phyloP scores from a whole-genome alignment of 163 green algal genomes.

The Scenedesmus sp. region DNA sequence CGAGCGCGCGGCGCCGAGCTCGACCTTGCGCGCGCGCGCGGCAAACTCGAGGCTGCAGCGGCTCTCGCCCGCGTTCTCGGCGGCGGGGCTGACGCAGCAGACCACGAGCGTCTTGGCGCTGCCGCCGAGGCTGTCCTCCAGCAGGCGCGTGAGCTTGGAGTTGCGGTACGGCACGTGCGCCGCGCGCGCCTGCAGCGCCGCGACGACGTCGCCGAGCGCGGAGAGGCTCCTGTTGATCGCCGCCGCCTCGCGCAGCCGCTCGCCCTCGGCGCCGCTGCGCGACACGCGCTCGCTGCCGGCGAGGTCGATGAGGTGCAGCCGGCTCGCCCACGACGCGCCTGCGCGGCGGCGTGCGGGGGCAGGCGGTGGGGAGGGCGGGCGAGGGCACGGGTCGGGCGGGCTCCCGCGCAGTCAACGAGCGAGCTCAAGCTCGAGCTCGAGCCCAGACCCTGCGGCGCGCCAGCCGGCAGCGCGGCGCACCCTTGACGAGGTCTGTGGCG shows the following conservation, averaged over 20 bases:
- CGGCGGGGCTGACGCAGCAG: slow-evolving; percentile 66
- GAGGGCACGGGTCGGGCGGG: too few species aligned
- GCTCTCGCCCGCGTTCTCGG: slow-evolving; percentile 65
- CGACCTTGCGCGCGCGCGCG: slow-evolving; percentile 65
- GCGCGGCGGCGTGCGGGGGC: too few species aligned
- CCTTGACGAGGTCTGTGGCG: slow-evolving; percentile 34
- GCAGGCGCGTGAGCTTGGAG: slow-evolving; percentile 66
- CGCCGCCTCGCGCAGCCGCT: slow-evolving; percentile 84
- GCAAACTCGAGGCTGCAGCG: slow-evolving; percentile 77
- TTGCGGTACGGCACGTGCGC: slow-evolving; percentile 73
- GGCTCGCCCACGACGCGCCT: slow-evolving; percentile 50
- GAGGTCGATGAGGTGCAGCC: slow-evolving; percentile 75
- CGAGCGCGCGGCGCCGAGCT: slow-evolving; percentile 49
- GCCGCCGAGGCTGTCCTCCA: slow-evolving; percentile 70
- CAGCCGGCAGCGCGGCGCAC: too few species aligned
- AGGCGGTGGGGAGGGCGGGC: too few species aligned
- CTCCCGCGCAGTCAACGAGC: too few species aligned
- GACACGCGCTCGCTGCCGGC: slow-evolving; percentile 72
- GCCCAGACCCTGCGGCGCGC: too few species aligned
- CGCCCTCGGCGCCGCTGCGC: slow-evolving; percentile 58
- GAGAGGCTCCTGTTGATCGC: slow-evolving; percentile 90
- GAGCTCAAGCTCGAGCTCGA: too few species aligned
- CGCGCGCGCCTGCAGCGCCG: slow-evolving; percentile 75
- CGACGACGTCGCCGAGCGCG: slow-evolving; percentile 87
- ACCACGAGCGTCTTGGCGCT: slow-evolving; percentile 76